Percentiles rank a stretch among this genome's conserved stretches.
phyloP scores from a whole-genome alignment of 2,329 filamentous ascomycete species.

The Aspergillus tamarii region DNA sequence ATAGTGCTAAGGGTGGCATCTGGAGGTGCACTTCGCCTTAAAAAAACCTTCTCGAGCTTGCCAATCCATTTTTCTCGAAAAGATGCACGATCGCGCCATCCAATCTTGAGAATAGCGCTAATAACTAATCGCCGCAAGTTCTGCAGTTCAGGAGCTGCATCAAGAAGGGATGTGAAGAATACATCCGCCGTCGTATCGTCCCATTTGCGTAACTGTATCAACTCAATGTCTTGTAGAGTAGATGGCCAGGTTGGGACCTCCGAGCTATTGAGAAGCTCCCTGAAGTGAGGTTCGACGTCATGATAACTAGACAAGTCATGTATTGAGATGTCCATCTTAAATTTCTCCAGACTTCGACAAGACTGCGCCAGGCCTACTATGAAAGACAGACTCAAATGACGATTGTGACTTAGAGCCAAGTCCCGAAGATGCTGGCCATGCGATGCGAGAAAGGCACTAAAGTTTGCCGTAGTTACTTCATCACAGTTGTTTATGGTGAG shows the following conservation, averaged over 20 bases:
- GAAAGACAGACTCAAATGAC: constrained; percentile 75
- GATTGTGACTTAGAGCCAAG: constrained; percentile 76
- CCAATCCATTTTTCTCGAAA: constrained; percentile 78
- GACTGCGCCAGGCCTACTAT: constrained; percentile 65
- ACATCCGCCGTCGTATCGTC: constrained; percentile 69
- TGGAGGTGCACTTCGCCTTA: constrained; percentile 38
- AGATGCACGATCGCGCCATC: constrained; percentile 78
- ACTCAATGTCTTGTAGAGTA: constrained; percentile 70
- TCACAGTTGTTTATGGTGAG: constrained; percentile 80
- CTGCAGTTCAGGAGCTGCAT: constrained; percentile 67
- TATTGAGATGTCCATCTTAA: constrained; percentile 79
- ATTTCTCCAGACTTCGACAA: constrained; percentile 71
- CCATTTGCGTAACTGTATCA: constrained; percentile 79
- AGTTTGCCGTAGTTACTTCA: constrained; percentile 68
- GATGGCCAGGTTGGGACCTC: constrained; percentile 79
- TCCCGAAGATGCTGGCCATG: constrained; percentile 70
- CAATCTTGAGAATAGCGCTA: constrained; percentile 75
- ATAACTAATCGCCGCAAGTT: constrained; percentile 72
- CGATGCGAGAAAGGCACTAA: constrained; percentile 66
- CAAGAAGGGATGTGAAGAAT: constrained; percentile 77
- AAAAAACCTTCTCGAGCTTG: constrained; percentile 61
- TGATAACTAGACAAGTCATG: constrained; percentile 69
- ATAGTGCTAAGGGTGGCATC: constrained; percentile 33
- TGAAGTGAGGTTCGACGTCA: constrained; percentile 76
- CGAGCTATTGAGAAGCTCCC: constrained; percentile 58